phyloP scores from a whole-genome alignment of 2,329 filamentous ascomycete species.

The Penicillium nordicum region DNA sequence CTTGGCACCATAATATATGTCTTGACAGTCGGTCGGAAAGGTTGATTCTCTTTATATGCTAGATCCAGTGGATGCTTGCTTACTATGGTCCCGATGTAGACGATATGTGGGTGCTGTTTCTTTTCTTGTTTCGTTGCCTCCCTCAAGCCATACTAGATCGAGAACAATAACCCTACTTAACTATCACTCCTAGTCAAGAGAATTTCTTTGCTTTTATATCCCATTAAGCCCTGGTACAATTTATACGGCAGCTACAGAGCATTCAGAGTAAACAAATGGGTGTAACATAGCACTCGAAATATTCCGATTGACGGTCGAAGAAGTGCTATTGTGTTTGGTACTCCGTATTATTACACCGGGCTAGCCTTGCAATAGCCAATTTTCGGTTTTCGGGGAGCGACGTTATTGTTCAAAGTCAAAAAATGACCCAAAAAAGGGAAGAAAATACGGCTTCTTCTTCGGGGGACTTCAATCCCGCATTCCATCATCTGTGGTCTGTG shows the following conservation, averaged over 20 bases:
- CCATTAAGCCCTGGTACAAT: too few relatives aligned
- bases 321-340: too few relatives aligned
- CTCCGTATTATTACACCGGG: too few relatives aligned
- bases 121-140: not conserved
- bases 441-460: not conserved
- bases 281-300: too few relatives aligned
- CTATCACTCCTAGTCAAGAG: not conserved
- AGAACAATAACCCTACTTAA: not conserved
- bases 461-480: not conserved
- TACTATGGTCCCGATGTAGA: not conserved
- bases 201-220: too few relatives aligned
- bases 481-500: too few relatives aligned
- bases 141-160: too few relatives aligned
- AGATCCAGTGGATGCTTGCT: not conserved
- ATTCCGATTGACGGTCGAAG: too few relatives aligned
- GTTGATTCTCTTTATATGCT: not conserved
- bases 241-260: too few relatives aligned
- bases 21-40: not conserved
- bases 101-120: not conserved
- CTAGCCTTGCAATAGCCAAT: not conserved
- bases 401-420: not conserved
- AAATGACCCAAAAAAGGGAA: not conserved
- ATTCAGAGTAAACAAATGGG: too few relatives aligned
- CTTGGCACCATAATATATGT: conserved; percentile 1
- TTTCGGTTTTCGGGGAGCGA: not conserved